Evolutionary conservation across 2,329 filamentous ascomycete species (phyloP).

Genomic region (Zymoseptoria pseudotritici): DNA sequence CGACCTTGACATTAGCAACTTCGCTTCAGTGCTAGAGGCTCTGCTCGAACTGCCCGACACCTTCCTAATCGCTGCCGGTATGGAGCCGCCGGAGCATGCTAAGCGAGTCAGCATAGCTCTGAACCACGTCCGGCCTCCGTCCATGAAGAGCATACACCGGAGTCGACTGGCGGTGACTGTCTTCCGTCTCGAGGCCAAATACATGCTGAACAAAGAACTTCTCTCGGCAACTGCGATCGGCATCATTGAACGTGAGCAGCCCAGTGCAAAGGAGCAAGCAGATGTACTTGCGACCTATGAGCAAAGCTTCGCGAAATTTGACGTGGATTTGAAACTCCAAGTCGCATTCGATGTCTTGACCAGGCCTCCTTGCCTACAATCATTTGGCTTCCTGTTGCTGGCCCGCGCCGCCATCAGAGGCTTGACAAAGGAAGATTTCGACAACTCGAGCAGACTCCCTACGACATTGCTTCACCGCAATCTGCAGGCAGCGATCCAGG

Average conservation of each 20-base stretch:
- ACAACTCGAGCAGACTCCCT: not conserved
- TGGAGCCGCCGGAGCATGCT: not conserved
- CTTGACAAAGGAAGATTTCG: conserved; percentile 5
- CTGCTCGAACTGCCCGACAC: not conserved
- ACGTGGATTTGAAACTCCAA: not conserved
- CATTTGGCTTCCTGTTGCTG: not conserved
- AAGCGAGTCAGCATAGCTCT: not conserved
- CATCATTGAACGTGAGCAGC: not conserved
- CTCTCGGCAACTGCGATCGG: not conserved
- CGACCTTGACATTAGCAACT: not conserved
- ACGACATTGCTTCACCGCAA: not conserved
- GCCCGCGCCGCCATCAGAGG: not conserved
- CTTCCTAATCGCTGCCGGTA: not conserved
- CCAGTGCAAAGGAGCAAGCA: not conserved
- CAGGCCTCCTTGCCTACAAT: not conserved
- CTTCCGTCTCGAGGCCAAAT: not conserved
- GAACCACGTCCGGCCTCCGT: not conserved
- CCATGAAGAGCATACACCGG: not conserved
- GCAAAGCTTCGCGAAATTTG: not conserved
- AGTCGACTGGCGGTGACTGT: not conserved
- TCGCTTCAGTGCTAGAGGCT: not conserved
- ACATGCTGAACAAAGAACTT: not conserved
- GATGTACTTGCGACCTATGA: conserved; percentile 3
- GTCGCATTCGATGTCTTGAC: not conserved
- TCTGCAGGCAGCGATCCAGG: not conserved